Conservation (phyloP, 2,329 filamentous ascomycete genomes). For the Alternaria gansuensis region DNA sequence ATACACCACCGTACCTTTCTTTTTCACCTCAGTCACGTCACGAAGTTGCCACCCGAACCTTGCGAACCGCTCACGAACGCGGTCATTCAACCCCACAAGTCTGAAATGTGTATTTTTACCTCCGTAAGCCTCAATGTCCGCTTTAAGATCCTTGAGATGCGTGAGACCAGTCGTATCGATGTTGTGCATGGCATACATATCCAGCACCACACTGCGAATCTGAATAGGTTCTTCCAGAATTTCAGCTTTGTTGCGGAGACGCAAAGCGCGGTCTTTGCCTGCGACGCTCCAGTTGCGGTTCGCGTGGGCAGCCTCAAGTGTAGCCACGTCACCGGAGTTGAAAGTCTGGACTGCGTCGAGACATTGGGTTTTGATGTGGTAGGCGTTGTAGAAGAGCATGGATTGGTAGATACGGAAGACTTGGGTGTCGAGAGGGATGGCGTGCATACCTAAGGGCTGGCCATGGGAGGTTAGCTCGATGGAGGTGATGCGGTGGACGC, state of each 20-base stretch:
- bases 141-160: slow-evolving; percentile 60
- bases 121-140: slow-evolving; percentile 61
- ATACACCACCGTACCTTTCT: slow-evolving; percentile 29
- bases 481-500: slow-evolving; percentile 40
- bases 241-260: slow-evolving; percentile 55
- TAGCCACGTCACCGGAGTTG: slow-evolving; percentile 54
- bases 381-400: slow-evolving; percentile 70
- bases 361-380: slow-evolving; percentile 60
- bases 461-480: slow-evolving; percentile 25
- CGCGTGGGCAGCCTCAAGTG: slow-evolving; percentile 46
- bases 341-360: slow-evolving; percentile 62
- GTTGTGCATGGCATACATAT: slow-evolving; percentile 63
- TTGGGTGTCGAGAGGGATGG: slow-evolving; percentile 60
- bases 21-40: slow-evolving; percentile 16
- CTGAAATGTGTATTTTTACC: slow-evolving; percentile 59
- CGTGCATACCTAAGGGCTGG: slow-evolving; percentile 12
- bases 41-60: slow-evolving; percentile 48
- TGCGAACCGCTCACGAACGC: slow-evolving; percentile 48
- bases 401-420: slow-evolving; percentile 67
- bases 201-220: slow-evolving; percentile 62
- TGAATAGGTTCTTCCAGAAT: slow-evolving; percentile 50
- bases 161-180: slow-evolving; percentile 64
- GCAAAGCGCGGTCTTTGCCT: slow-evolving; percentile 58
- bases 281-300: slow-evolving; percentile 66
- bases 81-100: slow-evolving; percentile 60